Conservation (phyloP, 768 basidiomycete species). For the Leccinum subgranulosum region DNA sequence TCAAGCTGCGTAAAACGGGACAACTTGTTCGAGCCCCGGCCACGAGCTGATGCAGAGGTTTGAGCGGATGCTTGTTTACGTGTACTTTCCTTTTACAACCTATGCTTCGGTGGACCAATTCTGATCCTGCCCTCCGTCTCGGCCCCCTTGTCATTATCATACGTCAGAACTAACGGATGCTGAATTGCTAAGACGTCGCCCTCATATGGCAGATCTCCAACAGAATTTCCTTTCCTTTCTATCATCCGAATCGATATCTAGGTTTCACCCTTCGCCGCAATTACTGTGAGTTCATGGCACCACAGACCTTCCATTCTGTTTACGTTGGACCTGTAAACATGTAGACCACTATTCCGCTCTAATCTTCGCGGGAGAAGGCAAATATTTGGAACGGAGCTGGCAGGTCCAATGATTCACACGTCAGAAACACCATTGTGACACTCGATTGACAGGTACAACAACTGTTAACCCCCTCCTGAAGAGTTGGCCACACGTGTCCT, state of each 20-base stretch:
- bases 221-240: background rate
- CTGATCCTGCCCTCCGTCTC: background rate
- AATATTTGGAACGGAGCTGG: background rate
- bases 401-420: conserved; percentile 20
- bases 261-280: background rate
- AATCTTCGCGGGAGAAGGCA: conserved; percentile 30
- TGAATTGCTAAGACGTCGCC: background rate
- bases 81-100: background rate
- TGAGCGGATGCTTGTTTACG: conserved; percentile 2
- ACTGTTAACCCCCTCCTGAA: conserved; percentile 6
- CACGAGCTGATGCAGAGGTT: background rate
- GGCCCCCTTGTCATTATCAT: background rate
- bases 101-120: background rate
- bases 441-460: conserved; percentile 7
- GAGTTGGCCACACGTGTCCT: conserved; percentile 5
- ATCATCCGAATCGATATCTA: background rate
- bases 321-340: background rate
- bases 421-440: conserved; percentile 1
- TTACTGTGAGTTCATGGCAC: background rate
- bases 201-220: background rate
- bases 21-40: background rate
- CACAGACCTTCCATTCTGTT: background rate
- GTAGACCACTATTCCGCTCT: background rate
- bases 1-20: background rate
- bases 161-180: background rate